Evolutionary conservation across 148 eudicot genomes (phyloP).

Genomic region (Nyssa sinensis): DNA sequence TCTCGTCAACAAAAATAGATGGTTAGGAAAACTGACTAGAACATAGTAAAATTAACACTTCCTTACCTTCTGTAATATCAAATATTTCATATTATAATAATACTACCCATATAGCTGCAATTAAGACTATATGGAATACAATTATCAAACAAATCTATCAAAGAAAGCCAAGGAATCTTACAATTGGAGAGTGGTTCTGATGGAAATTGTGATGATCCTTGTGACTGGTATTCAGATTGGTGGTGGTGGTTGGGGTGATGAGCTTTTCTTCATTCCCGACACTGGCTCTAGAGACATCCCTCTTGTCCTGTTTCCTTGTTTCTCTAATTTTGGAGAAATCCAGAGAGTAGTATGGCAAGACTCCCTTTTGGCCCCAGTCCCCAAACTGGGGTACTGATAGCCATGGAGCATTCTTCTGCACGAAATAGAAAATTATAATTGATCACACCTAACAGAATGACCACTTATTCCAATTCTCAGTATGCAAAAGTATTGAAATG

Average conservation of each 20-base stretch:
- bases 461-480: slow-evolving; percentile 12
- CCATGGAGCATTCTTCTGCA: slow-evolving; percentile 73
- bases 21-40: not conserved
- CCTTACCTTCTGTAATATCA: slow-evolving; percentile 91
- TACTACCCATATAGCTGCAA: not conserved
- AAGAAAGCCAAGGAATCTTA: slow-evolving; percentile 38
- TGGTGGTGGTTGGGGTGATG: slow-evolving; percentile 48
- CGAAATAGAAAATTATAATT: not conserved
- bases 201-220: slow-evolving; percentile 41
- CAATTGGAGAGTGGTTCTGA: slow-evolving; percentile 69
- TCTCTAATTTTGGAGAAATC: slow-evolving; percentile 95
- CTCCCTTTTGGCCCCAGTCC: slow-evolving; percentile 93
- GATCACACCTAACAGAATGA: not conserved
- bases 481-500: too few species aligned
- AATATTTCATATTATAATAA: too few species aligned
- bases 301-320: slow-evolving; percentile 85
- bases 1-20: not conserved
- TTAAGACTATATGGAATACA: too few species aligned
- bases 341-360: slow-evolving; percentile 76
- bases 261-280: slow-evolving; percentile 88
- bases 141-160: not conserved
- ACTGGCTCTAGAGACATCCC: slow-evolving; percentile 88
- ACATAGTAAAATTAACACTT: not conserved
- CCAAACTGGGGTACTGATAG: slow-evolving; percentile 96
- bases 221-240: slow-evolving; percentile 35